Evolutionary conservation across 2,329 filamentous ascomycete species (phyloP).

Genomic region (Scolecobasidium constrictum): DNA sequence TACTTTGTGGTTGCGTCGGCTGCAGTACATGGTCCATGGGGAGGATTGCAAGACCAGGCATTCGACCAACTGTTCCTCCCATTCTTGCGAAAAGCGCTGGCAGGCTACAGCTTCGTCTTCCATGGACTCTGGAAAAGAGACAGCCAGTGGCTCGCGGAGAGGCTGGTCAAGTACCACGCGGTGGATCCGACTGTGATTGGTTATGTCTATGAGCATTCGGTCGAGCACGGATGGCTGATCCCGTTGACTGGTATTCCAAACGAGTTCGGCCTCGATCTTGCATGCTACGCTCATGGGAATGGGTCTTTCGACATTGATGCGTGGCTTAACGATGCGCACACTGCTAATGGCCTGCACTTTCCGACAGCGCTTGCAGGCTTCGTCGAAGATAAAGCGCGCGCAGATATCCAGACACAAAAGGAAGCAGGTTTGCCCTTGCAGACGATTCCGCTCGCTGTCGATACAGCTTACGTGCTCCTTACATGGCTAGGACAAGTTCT

Average conservation of each 20-base stretch:
- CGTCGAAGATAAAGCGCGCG: constrained; percentile 69
- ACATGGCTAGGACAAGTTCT: constrained; percentile 56
- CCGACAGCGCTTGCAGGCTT: constrained; percentile 67
- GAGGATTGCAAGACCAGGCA: constrained; percentile 61
- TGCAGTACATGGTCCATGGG: constrained; percentile 68
- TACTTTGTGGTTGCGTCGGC: constrained; percentile 72
- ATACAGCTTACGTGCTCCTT: constrained; percentile 72
- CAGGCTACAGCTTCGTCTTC: constrained; percentile 77
- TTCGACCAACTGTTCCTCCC: constrained; percentile 69
- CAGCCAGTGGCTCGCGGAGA: constrained; percentile 71
- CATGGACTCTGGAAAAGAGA: constrained; percentile 89
- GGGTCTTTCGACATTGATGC: constrained; percentile 68
- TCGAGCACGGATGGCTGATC: constrained; percentile 75
- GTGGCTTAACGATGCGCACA: constrained; percentile 64
- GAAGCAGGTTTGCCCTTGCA: constrained; percentile 40
- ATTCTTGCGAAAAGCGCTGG: constrained; percentile 64
- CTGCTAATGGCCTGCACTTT: constrained; percentile 55
- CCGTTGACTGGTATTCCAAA: constrained; percentile 68
- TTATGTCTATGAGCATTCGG: constrained; percentile 66
- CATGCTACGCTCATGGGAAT: constrained; percentile 72
- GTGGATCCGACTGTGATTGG: constrained; percentile 56
- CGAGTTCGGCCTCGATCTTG: constrained; percentile 79
- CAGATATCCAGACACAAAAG: constrained; percentile 66
- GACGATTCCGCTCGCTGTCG: constrained; percentile 69
- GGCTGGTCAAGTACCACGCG: constrained; percentile 68